Conservation (phyloP, 179 eudicot genomes). For the Heliamphora ciliata region DNA sequence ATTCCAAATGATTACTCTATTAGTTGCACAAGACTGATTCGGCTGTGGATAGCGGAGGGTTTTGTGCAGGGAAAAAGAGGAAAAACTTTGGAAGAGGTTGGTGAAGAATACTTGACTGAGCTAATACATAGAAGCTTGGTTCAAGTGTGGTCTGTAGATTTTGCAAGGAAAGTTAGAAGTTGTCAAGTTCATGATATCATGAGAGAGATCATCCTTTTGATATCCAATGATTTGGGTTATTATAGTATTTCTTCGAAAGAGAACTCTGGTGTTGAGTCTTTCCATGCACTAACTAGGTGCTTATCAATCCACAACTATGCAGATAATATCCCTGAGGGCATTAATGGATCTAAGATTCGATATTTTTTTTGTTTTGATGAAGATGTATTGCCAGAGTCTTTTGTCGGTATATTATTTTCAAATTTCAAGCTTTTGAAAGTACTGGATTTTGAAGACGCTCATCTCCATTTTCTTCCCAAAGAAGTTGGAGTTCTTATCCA, state of each 20-base stretch:
- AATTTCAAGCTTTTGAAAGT: slow-evolving; percentile 7
- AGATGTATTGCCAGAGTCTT: not conserved
- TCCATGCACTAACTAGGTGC: no score
- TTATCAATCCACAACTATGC: no score
- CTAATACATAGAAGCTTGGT: slow-evolving; percentile 26
- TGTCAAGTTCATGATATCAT: slow-evolving; percentile 24
- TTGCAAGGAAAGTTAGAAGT: slow-evolving; percentile 15
- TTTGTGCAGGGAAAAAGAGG: slow-evolving; percentile 9
- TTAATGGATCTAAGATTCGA: slow-evolving; percentile 20
- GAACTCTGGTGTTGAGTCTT: no score
- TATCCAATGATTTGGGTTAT: slow-evolving; percentile 21
- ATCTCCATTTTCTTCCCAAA: not conserved
- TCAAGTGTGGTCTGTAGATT: slow-evolving; percentile 15
- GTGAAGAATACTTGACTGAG: slow-evolving; percentile 24
- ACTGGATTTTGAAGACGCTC: not conserved
- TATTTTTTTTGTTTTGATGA: slow-evolving; percentile 8
- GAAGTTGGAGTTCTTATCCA: not conserved
- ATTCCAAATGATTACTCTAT: slow-evolving; percentile 6
- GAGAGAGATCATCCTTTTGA: slow-evolving; percentile 23
- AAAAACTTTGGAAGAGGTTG: slow-evolving; percentile 24
- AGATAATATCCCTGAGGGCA: no score
- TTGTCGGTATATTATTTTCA: not conserved
- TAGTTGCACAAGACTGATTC: slow-evolving; percentile 19
- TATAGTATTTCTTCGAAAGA: no score
- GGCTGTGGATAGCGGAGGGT: slow-evolving; percentile 38